These are phyloP conservation scores for Torulaspora microellipsoides DNA, from an alignment of 805 yeast genomes.

Conservation along the genomic window DNA sequence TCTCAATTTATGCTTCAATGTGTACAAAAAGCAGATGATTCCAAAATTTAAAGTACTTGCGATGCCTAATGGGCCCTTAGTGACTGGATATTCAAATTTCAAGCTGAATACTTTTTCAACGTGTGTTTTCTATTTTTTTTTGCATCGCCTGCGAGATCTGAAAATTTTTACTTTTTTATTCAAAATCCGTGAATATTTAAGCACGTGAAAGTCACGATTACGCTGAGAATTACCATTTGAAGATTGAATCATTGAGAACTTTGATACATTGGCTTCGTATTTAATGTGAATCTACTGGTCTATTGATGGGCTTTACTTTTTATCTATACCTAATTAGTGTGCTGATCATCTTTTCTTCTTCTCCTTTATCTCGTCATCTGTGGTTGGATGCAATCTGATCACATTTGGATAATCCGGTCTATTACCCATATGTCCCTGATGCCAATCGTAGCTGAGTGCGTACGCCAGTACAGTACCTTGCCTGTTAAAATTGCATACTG, in stretches of 20 bases:
- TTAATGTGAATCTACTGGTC: too few species aligned
- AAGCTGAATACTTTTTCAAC: conserved; percentile 4
- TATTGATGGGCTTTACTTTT: too few species aligned
- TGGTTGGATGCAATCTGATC: conserved; percentile 77
- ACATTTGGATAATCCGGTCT: conserved; percentile 68
- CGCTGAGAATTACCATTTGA: too few species aligned
- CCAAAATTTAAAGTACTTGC: too few species aligned
- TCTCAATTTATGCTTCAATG: too few species aligned
- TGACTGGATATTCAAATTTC: not conserved
- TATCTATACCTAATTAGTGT: too few species aligned
- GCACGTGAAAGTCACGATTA: conserved; percentile 1
- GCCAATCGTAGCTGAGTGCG: conserved; percentile 93
- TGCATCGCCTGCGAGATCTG: conserved; percentile 6
- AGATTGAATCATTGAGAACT: not conserved
- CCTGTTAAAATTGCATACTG: conserved; percentile 76
- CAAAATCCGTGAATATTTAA: not conserved
- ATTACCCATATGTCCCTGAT: conserved; percentile 79
- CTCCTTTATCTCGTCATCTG: conserved; percentile 77
- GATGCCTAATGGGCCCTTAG: too few species aligned
- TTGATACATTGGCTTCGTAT: too few species aligned
- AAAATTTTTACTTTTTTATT: conserved; percentile 8
- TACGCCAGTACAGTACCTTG: conserved; percentile 84
- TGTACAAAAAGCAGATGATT: too few species aligned
- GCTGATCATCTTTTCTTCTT: conserved; percentile 34
- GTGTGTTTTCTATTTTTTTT: conserved; percentile 1